phyloP scores from a whole-genome alignment of 2,329 filamentous ascomycete species.

The Nemania sp. region DNA sequence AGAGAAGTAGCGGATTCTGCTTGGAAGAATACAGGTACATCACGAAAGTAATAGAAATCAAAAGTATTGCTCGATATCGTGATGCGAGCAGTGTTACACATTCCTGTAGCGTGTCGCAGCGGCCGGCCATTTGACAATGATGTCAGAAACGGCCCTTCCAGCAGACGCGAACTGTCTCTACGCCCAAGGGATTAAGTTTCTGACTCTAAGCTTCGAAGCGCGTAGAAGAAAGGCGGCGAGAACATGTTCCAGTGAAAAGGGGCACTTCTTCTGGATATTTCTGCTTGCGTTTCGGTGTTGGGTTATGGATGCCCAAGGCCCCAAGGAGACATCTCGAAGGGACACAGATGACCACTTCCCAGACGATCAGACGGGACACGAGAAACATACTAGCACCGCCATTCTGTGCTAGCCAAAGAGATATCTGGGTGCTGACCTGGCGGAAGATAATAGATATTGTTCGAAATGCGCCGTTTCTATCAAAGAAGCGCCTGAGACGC shows the following conservation, averaged over 20 bases:
- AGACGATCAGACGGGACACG: background rate
- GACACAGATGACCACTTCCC: background rate
- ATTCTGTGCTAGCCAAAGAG: constrained; percentile 14
- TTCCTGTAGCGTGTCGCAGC: background rate
- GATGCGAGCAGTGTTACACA: background rate
- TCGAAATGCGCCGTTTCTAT: constrained; percentile 9
- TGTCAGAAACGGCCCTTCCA: background rate
- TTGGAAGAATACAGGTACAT: background rate
- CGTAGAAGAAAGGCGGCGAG: background rate
- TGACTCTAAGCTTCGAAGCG: background rate
- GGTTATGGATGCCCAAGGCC: background rate
- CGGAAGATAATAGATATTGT: constrained; percentile 9
- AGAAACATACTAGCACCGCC: constrained; percentile 15
- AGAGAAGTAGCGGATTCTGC: background rate
- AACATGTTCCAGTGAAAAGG: background rate
- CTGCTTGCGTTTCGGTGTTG: background rate
- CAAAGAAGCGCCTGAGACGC: constrained; percentile 13
- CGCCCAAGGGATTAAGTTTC: background rate
- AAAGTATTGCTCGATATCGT: background rate
- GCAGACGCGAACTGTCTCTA: background rate
- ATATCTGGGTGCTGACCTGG: background rate
- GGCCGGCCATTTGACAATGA: background rate
- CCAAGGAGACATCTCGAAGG: background rate
- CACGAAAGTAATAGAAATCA: background rate
- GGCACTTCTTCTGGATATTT: background rate